phyloP scores from a whole-genome alignment of 1,139 yeast genomes.

The Yamadazyma dendronema region DNA sequence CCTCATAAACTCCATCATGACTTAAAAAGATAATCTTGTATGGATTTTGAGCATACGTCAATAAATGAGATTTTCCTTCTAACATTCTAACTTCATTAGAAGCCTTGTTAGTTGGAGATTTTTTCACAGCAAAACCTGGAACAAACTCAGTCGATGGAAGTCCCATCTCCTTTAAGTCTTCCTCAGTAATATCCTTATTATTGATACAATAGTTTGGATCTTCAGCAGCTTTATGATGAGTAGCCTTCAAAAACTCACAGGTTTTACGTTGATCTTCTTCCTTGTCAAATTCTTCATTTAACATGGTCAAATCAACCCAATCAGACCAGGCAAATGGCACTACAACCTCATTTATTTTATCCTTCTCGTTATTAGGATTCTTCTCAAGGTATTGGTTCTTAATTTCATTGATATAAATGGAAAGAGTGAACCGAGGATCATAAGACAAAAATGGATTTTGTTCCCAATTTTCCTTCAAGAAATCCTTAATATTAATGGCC shows the following conservation, averaged over 20 bases:
- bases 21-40: slow-evolving; percentile 40
- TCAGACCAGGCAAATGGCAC: slow-evolving; percentile 32
- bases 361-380: slow-evolving; percentile 13
- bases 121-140: slow-evolving; percentile 26
- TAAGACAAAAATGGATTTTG: slow-evolving; percentile 24
- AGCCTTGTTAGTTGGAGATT: slow-evolving; percentile 25
- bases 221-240: slow-evolving; percentile 20
- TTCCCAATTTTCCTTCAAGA: slow-evolving; percentile 17
- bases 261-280: slow-evolving; percentile 16
- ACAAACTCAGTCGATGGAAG: slow-evolving; percentile 20
- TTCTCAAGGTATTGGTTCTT: slow-evolving; percentile 16
- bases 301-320: slow-evolving; percentile 28
- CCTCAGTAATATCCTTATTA: slow-evolving; percentile 20
- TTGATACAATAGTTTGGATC: slow-evolving; percentile 25
- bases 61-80: slow-evolving; percentile 43
- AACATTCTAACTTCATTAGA: slow-evolving; percentile 26
- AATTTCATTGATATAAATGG: slow-evolving; percentile 31
- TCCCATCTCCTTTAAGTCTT: slow-evolving; percentile 25
- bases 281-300: slow-evolving; percentile 19
- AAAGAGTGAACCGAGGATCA: slow-evolving; percentile 42
- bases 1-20: slow-evolving; percentile 32
- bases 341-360: slow-evolving; percentile 14
- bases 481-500: slow-evolving; percentile 22
- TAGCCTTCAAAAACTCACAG: slow-evolving; percentile 21
- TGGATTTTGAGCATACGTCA: slow-evolving; percentile 45